Conservation (phyloP, 108 stramenopile species). For the Cylindrotheca closterium region DNA sequence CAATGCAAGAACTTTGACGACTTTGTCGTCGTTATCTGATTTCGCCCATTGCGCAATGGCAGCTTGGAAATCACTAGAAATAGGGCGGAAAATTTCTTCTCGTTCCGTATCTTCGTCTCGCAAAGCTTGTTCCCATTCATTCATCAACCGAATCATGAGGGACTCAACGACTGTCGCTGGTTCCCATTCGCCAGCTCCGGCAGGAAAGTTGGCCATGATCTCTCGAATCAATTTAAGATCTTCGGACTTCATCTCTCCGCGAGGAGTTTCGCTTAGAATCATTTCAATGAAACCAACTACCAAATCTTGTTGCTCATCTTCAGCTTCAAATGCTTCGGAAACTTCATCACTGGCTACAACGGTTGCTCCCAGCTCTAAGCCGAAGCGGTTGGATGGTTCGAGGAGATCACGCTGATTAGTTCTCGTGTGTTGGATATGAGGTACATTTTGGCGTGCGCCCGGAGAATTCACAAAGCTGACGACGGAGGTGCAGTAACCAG, state of each 20-base stretch:
- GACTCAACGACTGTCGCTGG: slow-evolving; percentile 6
- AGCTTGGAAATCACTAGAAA: slow-evolving; percentile 8
- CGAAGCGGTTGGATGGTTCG: too few species aligned
- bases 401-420: too few species aligned
- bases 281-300: slow-evolving; percentile 19
- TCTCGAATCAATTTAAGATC: slow-evolving; percentile 22
- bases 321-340: slow-evolving; percentile 1
- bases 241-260: slow-evolving; percentile 16
- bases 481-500: too few species aligned
- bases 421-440: too few species aligned
- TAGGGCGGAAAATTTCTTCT: slow-evolving; percentile 27
- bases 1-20: slow-evolving; percentile 8
- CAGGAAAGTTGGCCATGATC: slow-evolving; percentile 19
- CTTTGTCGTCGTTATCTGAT: slow-evolving; percentile 8
- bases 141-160: slow-evolving; percentile 13
- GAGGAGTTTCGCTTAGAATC: slow-evolving; percentile 16
- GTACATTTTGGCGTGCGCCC: too few species aligned
- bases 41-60: slow-evolving; percentile 22
- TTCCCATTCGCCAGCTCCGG: slow-evolving; percentile 2
- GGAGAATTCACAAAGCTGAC: too few species aligned
- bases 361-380: not conserved
- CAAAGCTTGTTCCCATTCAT: slow-evolving; percentile 19
- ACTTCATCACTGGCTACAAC: not conserved
- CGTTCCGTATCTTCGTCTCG: slow-evolving; percentile 10
- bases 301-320: slow-evolving; percentile 12